Evolutionary conservation across 1,139 yeast genomes (phyloP).

Genomic region (Geotrichum cucujoidarum): DNA sequence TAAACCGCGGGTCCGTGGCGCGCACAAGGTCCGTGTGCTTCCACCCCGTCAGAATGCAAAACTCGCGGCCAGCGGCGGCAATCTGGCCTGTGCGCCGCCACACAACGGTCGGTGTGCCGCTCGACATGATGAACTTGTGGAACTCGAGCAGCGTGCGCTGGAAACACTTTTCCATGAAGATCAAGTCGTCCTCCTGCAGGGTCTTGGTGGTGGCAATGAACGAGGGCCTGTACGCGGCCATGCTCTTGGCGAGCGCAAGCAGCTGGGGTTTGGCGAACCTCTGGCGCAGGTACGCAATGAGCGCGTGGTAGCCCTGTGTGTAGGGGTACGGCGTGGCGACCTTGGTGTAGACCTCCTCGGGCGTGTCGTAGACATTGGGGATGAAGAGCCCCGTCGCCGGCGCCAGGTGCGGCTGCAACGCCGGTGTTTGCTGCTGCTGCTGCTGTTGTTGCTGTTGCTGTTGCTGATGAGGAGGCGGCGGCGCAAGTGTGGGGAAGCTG

Average conservation of each 20-base stretch:
- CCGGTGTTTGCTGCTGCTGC: not conserved
- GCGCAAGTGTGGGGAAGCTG: conserved; percentile 5
- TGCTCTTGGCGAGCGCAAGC: conserved; percentile 78
- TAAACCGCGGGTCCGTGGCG: conserved; percentile 55
- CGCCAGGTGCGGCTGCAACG: not conserved
- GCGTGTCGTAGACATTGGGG: conserved; percentile 18
- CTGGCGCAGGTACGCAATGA: conserved; percentile 66
- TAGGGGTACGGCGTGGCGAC: conserved; percentile 64
- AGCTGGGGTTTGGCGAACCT: conserved; percentile 69
- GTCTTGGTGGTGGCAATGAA: conserved; percentile 90
- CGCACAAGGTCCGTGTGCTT: conserved; percentile 46
- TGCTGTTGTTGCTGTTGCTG: not conserved
- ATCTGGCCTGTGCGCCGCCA: conserved; percentile 95
- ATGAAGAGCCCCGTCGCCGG: conserved; percentile 2
- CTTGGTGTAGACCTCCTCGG: conserved; percentile 31
- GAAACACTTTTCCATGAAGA: conserved; percentile 92
- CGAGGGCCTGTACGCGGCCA: conserved; percentile 87
- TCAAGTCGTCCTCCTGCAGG: conserved; percentile 80
- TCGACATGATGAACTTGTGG: conserved; percentile 70
- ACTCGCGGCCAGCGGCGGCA: conserved; percentile 91
- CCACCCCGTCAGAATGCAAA: conserved; percentile 70
- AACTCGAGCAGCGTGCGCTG: conserved; percentile 85
- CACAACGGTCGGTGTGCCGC: conserved; percentile 91
- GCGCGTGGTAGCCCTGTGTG: conserved; percentile 82
- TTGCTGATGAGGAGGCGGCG: not conserved